Conservation (phyloP, 176 grass and related monocot genomes). For the Musa troglodytarum region DNA sequence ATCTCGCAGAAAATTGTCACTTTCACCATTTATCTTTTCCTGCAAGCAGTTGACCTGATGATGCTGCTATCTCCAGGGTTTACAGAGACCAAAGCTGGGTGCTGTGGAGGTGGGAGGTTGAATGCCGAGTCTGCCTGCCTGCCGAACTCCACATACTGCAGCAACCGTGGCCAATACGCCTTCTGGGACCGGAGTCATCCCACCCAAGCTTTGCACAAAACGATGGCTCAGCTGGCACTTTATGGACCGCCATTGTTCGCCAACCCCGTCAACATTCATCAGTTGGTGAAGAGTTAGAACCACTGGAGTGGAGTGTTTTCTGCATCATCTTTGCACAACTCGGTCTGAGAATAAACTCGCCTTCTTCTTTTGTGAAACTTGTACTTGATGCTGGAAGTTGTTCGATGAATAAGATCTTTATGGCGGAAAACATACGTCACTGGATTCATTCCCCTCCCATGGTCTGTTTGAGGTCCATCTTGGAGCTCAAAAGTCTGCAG, state of each 20-base stretch:
- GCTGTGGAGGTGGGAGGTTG: conserved; percentile 24
- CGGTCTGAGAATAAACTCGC: no score
- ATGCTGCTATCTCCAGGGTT: neutral
- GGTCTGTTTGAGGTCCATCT: no score
- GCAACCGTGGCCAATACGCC: conserved; percentile 12
- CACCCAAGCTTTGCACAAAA: conserved; percentile 17
- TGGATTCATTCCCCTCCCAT: no score
- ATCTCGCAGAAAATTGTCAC: no score
- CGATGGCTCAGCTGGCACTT: conserved; percentile 1
- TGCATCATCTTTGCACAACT: no score
- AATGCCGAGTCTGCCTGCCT: conserved; percentile 19
- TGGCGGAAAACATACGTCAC: no score
- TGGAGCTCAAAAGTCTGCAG: no score
- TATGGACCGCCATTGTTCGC: conserved; percentile 5
- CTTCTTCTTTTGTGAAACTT: no score
- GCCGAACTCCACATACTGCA: conserved; percentile 13
- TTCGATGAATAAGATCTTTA: no score
- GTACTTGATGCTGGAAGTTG: no score
- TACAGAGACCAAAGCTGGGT: conserved; percentile 1
- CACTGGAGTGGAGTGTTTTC: no score
- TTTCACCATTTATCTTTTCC: neutral
- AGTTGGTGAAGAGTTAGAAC: neutral
- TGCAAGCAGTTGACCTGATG: neutral
- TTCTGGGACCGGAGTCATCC: conserved; percentile 30
- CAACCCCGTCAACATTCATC: conserved; percentile 13